phyloP scores from a whole-genome alignment of 805 yeast genomes.

The Lachancea waltii region DNA sequence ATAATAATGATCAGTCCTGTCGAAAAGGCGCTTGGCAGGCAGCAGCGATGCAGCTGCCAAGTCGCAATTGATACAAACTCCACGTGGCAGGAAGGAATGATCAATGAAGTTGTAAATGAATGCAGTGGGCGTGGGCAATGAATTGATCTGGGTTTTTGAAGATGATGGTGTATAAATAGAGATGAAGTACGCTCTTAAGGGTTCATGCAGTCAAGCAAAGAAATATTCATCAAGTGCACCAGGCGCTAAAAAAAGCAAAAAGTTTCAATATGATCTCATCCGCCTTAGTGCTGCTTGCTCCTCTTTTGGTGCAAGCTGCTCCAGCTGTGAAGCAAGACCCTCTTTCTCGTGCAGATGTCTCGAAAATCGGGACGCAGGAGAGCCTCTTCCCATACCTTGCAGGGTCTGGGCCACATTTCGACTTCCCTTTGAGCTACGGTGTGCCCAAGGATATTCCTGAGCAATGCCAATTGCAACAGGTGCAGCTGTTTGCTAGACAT shows the following conservation, averaged over 20 bases:
- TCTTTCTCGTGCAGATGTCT: neutral
- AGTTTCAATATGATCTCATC: neutral
- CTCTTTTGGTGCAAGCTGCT: constrained; percentile 5
- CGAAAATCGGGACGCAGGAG: constrained; percentile 15
- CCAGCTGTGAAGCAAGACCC: neutral
- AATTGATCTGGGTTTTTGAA: too few relatives aligned
- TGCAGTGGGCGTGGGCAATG: too few relatives aligned
- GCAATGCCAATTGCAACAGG: constrained; percentile 55
- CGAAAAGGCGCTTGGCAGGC: too few relatives aligned
- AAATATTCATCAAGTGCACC: too few relatives aligned
- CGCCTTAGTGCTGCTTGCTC: constrained; percentile 2
- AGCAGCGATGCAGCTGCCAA: too few relatives aligned
- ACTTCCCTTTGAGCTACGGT: constrained; percentile 45
- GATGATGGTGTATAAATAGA: too few relatives aligned
- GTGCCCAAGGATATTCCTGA: constrained; percentile 42
- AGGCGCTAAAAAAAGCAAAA: neutral
- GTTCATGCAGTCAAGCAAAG: neutral
- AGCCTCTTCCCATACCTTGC: constrained; percentile 44
- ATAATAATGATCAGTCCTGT: too few relatives aligned
- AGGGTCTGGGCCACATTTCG: constrained; percentile 51
- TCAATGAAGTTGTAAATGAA: too few relatives aligned
- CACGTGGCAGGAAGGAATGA: too few relatives aligned
- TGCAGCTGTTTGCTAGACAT: constrained; percentile 67
- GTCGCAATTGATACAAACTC: too few relatives aligned
- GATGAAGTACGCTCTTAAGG: too few relatives aligned